These are phyloP conservation scores for Coniochaeta sp. DNA, from an alignment of 2,329 filamentous ascomycete genomes.

Conservation along the genomic window DNA sequence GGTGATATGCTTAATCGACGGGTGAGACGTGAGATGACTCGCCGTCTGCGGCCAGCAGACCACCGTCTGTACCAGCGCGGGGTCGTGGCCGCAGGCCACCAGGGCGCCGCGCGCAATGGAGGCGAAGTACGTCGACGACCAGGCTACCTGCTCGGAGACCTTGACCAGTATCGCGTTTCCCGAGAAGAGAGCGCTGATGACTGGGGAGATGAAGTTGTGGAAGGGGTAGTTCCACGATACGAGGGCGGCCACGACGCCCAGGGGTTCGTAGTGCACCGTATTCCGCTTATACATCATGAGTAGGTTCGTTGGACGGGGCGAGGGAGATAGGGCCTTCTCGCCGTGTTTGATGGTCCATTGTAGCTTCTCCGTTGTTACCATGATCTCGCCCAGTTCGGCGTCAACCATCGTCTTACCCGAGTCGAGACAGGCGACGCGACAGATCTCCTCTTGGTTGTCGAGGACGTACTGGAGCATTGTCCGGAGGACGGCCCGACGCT, in stretches of 20 bases:
- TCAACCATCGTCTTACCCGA: conserved; percentile 96
- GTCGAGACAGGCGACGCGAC: conserved; percentile 78
- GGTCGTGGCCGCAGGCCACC: conserved; percentile 72
- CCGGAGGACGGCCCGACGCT: conserved; percentile 72
- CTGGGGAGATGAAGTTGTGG: conserved; percentile 87
- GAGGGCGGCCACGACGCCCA: conserved; percentile 86
- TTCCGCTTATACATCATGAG: conserved; percentile 96
- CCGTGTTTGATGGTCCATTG: conserved; percentile 91
- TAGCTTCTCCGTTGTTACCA: conserved; percentile 90
- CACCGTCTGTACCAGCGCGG: conserved; percentile 74
- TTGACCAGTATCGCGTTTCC: conserved; percentile 93
- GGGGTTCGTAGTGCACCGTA: conserved; percentile 80
- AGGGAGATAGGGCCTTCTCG: conserved; percentile 68
- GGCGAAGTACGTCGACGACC: conserved; percentile 80
- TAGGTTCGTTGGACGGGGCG: conserved; percentile 74
- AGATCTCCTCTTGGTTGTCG: conserved; percentile 83
- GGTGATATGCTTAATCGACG: conserved; percentile 78
- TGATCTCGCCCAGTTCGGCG: conserved; percentile 86
- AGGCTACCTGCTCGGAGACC: conserved; percentile 90
- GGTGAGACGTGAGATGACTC: conserved; percentile 75
- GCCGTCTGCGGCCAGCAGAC: conserved; percentile 85
- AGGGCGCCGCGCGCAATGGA: conserved; percentile 74
- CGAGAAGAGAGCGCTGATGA: conserved; percentile 84
- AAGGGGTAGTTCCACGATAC: conserved; percentile 98
- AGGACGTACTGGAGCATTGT: conserved; percentile 78